These are phyloP conservation scores for Populus hybrid DNA, from an alignment of 441 rosid genomes.

Conservation along the genomic window DNA sequence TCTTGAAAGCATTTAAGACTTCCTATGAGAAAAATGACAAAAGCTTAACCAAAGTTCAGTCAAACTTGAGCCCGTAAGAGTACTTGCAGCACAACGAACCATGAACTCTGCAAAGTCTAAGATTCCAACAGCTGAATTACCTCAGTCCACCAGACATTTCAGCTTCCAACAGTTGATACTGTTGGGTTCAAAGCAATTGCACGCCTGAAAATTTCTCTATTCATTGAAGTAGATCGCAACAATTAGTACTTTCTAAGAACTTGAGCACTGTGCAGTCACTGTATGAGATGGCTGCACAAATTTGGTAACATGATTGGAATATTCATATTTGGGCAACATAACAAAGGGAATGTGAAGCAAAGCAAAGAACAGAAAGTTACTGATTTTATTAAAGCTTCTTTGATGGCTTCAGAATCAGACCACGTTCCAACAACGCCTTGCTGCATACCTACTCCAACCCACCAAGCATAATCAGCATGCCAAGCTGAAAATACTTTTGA, in stretches of 20 bases:
- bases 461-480: slow-evolving; percentile 6
- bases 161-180: background rate
- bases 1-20: slow-evolving; percentile 5
- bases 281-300: slow-evolving; percentile 8
- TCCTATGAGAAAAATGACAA: slow-evolving; percentile 10
- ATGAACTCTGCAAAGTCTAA: background rate
- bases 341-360: slow-evolving; percentile 7
- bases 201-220: slow-evolving; percentile 13
- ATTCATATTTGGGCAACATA: slow-evolving; percentile 4
- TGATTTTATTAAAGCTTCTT: slow-evolving; percentile 8
- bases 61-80: slow-evolving; percentile 9
- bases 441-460: slow-evolving; percentile 17
- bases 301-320: slow-evolving; percentile 6
- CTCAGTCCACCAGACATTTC: slow-evolving; percentile 10
- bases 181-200: background rate
- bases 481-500: slow-evolving; percentile 5
- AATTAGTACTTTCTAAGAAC: slow-evolving; percentile 1
- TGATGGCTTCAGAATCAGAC: slow-evolving; percentile 15
- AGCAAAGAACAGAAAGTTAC: slow-evolving; percentile 9
- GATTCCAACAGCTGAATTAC: slow-evolving; percentile 7
- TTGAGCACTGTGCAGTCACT: background rate
- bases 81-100: slow-evolving; percentile 7
- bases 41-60: background rate
- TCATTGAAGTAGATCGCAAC: slow-evolving; percentile 1
- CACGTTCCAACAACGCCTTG: slow-evolving; percentile 12